These are phyloP conservation scores for Melampsora americana DNA, from an alignment of 1,284 basidiomycete genomes.

Conservation along the genomic window DNA sequence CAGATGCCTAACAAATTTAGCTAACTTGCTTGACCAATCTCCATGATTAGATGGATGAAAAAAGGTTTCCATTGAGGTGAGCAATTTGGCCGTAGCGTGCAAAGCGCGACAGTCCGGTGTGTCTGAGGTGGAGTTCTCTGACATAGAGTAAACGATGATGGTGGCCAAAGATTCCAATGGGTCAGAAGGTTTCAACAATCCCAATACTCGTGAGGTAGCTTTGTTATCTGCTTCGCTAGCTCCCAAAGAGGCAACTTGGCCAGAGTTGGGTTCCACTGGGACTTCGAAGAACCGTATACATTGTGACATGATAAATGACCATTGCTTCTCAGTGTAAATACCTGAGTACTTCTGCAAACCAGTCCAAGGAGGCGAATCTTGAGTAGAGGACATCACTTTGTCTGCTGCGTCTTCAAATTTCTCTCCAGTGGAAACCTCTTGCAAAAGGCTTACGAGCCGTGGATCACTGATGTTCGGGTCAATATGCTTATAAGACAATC, in stretches of 20 bases:
- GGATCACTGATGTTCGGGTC: slow-evolving; percentile 62
- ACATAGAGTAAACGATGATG: slow-evolving; percentile 86
- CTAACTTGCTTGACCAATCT: slow-evolving; percentile 60
- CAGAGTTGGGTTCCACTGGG: slow-evolving; percentile 48
- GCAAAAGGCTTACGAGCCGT: slow-evolving; percentile 58
- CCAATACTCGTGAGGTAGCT: slow-evolving; percentile 64
- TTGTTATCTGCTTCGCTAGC: slow-evolving; percentile 59
- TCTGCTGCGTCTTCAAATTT: slow-evolving; percentile 50
- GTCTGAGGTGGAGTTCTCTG: slow-evolving; percentile 67
- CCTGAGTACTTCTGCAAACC: slow-evolving; percentile 69
- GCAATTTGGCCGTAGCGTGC: slow-evolving; percentile 79
- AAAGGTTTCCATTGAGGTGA: slow-evolving; percentile 88
- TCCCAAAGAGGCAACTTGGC: slow-evolving; percentile 63
- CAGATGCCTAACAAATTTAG: slow-evolving; percentile 69
- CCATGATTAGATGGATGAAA: slow-evolving; percentile 71
- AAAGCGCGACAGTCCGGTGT: slow-evolving; percentile 60
- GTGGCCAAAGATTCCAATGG: slow-evolving; percentile 74
- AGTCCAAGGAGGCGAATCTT: slow-evolving; percentile 46
- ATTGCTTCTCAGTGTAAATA: slow-evolving; percentile 82
- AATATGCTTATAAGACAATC: slow-evolving; percentile 73
- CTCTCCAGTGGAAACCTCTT: slow-evolving; percentile 13
- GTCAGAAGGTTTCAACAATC: slow-evolving; percentile 73
- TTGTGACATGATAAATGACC: slow-evolving; percentile 79
- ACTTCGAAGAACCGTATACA: slow-evolving; percentile 74
- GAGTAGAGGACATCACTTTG: slow-evolving; percentile 54